These are phyloP conservation scores for Acidiella bohemica DNA, from an alignment of 495 filamentous ascomycete species.

Conservation along the genomic window DNA sequence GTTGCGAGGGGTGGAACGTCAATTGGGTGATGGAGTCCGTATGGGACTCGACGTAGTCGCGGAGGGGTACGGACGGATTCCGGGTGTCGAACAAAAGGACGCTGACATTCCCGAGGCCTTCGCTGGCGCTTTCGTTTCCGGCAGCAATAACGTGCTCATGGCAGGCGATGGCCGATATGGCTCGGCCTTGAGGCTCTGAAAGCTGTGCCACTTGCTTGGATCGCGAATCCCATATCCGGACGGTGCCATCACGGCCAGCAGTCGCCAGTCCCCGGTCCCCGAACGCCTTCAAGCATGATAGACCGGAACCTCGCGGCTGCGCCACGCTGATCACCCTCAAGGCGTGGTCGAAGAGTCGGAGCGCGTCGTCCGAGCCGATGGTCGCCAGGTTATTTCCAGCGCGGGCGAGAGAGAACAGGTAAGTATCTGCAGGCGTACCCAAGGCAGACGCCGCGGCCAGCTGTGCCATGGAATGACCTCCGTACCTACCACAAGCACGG, in stretches of 20 bases:
- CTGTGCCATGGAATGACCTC: slow-evolving; percentile 17
- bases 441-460: slow-evolving; percentile 6
- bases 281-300: slow-evolving; percentile 43
- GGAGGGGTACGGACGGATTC: slow-evolving; percentile 37
- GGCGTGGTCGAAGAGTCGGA: slow-evolving; percentile 9
- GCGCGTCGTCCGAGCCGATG: slow-evolving; percentile 32
- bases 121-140: slow-evolving; percentile 50
- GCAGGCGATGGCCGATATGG: slow-evolving; percentile 54
- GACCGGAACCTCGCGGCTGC: slow-evolving; percentile 37
- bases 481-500: no score
- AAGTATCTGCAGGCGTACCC: slow-evolving; percentile 13
- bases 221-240: slow-evolving; percentile 44
- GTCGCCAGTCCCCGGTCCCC: slow-evolving; percentile 36
- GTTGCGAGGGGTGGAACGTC: slow-evolving; percentile 50
- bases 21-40: slow-evolving; percentile 86
- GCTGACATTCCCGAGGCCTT: slow-evolving; percentile 39
- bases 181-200: not conserved
- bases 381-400: slow-evolving; percentile 17
- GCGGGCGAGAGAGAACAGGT: slow-evolving; percentile 11
- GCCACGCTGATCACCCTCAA: slow-evolving; percentile 23
- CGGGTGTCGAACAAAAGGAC: slow-evolving; percentile 53
- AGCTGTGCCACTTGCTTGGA: slow-evolving; percentile 6
- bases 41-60: slow-evolving; percentile 71
- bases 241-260: slow-evolving; percentile 47
- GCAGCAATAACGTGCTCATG: slow-evolving; percentile 50